Evolutionary conservation across 768 basidiomycete species (phyloP), one percentile per base, ranked within the genome.

Genomic region (Antrodiella citrinella): DNA sequence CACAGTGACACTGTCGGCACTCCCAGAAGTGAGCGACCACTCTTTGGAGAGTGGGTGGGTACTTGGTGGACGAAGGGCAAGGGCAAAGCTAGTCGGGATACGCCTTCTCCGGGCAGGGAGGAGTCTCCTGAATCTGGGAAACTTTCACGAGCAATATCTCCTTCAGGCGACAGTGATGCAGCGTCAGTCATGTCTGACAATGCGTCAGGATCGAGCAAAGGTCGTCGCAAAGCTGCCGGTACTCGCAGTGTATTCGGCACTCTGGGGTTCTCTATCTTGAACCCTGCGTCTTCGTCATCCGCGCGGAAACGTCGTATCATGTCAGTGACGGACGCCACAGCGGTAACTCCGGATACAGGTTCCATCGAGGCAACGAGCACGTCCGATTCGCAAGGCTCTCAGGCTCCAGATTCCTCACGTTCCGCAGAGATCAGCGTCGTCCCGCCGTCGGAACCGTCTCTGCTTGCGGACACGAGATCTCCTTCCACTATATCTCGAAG

Each of bases 41-140:
- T 62, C 2, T 57, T 86, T 44, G 80, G 82, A 18, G 82, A 84
- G 44, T 90, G 87, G 87, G 78, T 89, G 74, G 85, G 86, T 0
- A 80, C 77, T 0, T 86, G 79, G 81, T 82, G 85, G 74, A 71
- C 68, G 15, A 82, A 81, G 61, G 72, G 77, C 26, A 77, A 66
- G 55, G 43, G 61, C 26, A 70, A 63, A 50, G 53, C 55, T 15
- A 45, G 38, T 41, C 20, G 45, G n/a, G 52, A 57, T n/a, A 59
- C 64, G 20, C 50, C 57, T 44, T 15, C 62, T n/a, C 45, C 51
- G 11, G 24, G 35, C n/a, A 48, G 53, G 4, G 26, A 7, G 3
- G 50, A 43, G 22, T 52, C 57, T 18, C 24, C 22, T 3, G 51
- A 23, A 2, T 22, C 53, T 35, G 30, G 30, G 7, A 35, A 35